Evolutionary conservation across 495 filamentous ascomycete species (phyloP), one percentile per base, ranked within the genome.

Genomic region (Talaromyces liani): DNA sequence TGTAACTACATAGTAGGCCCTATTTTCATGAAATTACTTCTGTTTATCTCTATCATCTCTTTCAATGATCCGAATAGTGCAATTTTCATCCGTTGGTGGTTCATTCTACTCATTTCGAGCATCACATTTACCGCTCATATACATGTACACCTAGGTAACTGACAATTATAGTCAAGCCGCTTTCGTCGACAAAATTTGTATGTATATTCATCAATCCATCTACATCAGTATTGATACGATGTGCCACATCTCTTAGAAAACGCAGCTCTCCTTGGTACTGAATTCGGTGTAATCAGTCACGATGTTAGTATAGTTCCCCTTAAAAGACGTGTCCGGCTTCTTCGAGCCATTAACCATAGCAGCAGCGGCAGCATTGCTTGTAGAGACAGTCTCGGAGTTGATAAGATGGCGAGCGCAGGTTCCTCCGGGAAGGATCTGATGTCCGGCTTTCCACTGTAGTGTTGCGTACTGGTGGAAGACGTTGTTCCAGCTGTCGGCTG

Each of bases 391-490:
- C 53, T 53, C 22, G 10, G 51, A 60, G 60, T 63, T 66, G 29
- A 18, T 6, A 56, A 66, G 29, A 41, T 64, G 57, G 18, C 25
- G 47, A 39, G 25, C 31, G 12, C 63, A 67, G 18, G 12, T 62
- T 33, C 63, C 65, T 20, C 65, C 65, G 8, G 63, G 63, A 27
- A 65, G n/a, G 55, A 67, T 31, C 22, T 61, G 41, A 53, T 51
- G 18, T 1, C 64, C 66, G 14, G 53, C 64, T 10, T 64, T 58
- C 58, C 45, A 24, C 24, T 66, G 64, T 7, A 66, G 39, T 25
- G 60, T 61, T 22, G 54, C 61, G 47, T 63, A 72, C 63, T 75
- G 71, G 57, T 74, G 67, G 61, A 60, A 66, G 47, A 73, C 63
- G 36, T 62, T 45, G 18, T 62, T 29, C 63, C 62, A 68, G 58